Evolutionary conservation across 257 asterid species (phyloP), one percentile per base, ranked within the genome.

Genomic region (Nicotiana tabacum): DNA sequence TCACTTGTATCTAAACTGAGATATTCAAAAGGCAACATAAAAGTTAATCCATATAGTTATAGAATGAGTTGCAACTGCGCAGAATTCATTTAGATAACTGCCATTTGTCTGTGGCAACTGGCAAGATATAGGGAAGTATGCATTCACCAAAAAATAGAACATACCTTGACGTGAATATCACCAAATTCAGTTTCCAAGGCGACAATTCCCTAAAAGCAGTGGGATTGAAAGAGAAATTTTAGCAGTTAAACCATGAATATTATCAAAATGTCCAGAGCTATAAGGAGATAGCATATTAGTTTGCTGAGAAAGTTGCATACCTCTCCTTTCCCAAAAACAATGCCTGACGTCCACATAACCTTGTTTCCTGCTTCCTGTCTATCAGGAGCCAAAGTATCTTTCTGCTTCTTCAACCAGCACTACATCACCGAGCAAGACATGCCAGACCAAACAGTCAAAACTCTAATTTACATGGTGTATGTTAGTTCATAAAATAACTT

Each of bases 401-500:
- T 90, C 88, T 96, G 99, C 81, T 93, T 94, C 92, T 96, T 96
- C 93, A 94, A 87, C 99, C 98, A 96, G 88, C 99, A 96, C 99
- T 96, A 55, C 5, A 85, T 79, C 84, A 85, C 64, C 46, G 27
- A 79, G 72, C 11, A 79, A 60, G 3, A 39, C 56, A 79, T 7
- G 61, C 30, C 62, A 62, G 61, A n/a, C 46, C 62, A 79, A 60
- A 15, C 80, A 48, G 64, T 76, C 80, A 76, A 51, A 48, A 27
- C 64, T 76, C 64, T 35, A 21, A 15, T 51, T 76, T 0, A 51
- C 15, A 6, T 15, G 0, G 0, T 76, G 64, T 0, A 27, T 15
- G 3, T 27, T 76, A 8, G 64, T 15, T 15, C 64, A 27, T 4
- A 76, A 76, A 76, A 61, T 15, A 29, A 27, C 62, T 15, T 48